Evolutionary conservation across 75 land plant genomes (phyloP), one percentile per base, ranked within the genome.

Genomic region (Pseudotsuga menziesii): DNA sequence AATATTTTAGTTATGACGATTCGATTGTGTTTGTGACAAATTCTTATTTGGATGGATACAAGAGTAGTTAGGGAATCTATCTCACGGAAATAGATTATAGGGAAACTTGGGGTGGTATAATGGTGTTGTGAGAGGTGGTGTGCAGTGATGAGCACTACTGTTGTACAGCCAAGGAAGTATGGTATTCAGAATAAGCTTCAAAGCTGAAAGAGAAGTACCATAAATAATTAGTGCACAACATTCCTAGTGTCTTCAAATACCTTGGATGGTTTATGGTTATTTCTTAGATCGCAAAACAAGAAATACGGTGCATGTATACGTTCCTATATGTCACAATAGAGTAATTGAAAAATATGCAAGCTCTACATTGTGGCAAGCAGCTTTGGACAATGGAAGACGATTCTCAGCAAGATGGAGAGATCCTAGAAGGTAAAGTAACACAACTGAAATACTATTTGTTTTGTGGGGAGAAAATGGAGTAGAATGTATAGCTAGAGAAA

Each of bases 11-110:
- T 67, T 67, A 20, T 67, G 52, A 67, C 4, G 22, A 39, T n/a
- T 39, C 72, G 8, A 44, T 35, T 39, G 72, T 67, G 35, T 67
- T 39, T 39, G 48, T 67, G 44, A 39, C 48, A 39, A 67, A 39
- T 39, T 15, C n/a, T 8, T 48, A 67, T 67, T 67, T 67, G 16
- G 72, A 67, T 67, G 72, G 72, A 39, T 67, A 67, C 72, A 67
- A 67, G n/a, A 67, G 72, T 39, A 36, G 72, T 2, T 41, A 67
- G 23, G 72, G 39, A 4, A 67, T 67, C 6, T 67, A 23, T n/a
- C 19, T 67, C 39, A 44, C 39, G 22, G 72, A 67, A 17, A 67
- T 19, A 67, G 48, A 67, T 41, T 5, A 41, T 41, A 41, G 5
- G 0, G 7, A 4, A 41, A 41, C n/a, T 41, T 41, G 48, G 5